Evolutionary conservation across 345 rosid species (phyloP), one percentile per base, ranked within the genome.

Genomic region (Hibiscus mutabilis): DNA sequence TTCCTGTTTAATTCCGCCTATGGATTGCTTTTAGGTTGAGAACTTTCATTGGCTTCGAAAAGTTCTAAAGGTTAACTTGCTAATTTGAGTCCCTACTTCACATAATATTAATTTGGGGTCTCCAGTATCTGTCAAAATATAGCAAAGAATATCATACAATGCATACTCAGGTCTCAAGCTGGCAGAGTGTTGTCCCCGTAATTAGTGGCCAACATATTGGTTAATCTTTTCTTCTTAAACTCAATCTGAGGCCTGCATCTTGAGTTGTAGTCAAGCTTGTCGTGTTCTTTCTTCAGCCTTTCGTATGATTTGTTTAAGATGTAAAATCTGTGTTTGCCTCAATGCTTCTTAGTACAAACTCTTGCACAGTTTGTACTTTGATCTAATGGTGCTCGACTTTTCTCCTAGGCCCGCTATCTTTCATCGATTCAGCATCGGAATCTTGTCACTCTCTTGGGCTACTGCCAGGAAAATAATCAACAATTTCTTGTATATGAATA

Each of bases 401-500:
- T 49, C 55, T 76, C 2, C 75, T 85, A 94, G 98, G 99, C 84
- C 52, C 88, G 87, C 31, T 94, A 85, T 80, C 90, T 94, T 65
- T 87, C 97, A 0, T 84, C 96, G 27, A 91, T 95, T 75, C 95
- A 89, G 71, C 92, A 90, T 69, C 90, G 88, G 72, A 90, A 90
- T 77, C 87, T 91, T 59, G 99, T 95, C 42, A 82, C 89, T 65
- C 92, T 95, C 11, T 79, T 95, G 81, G 99, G 99, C 58, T 95
- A 84, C 83, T 91, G 97, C 74, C 97, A 95, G 82, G 95, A 90
- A 78, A 86, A 86, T 76, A 81, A 84, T 81, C 82, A 78, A 8
- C 99, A 95, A 79, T 83, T 84, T 79, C 96, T 95, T 59, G 77
- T 95, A 66, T 87, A 90, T 11, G 97, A 92, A 80, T 92, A 95